A percentile compares a stretch with the other conserved stretches of the same genome.
Conservation (phyloP, 148 eudicot species). For the Polygonum aviculare region DNA sequence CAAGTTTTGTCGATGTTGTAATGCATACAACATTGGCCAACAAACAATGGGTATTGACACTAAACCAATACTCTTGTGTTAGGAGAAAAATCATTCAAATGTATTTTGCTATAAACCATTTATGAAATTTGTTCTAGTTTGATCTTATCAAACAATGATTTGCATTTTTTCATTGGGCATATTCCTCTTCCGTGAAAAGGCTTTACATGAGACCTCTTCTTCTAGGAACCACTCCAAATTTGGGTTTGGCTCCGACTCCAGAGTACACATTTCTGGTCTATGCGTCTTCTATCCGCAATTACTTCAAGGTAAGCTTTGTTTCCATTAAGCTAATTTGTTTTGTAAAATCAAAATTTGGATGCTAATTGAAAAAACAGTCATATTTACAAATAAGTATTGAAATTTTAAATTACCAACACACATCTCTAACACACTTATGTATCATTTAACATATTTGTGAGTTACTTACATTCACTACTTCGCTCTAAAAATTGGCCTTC, state of each 20-base stretch:
- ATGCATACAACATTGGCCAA: conserved; percentile 58
- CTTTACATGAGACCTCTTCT: conserved; percentile 88
- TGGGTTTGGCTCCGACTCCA: conserved; percentile 76
- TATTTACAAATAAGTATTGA: no score
- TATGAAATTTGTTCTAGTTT: no score
- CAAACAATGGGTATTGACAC: conserved; percentile 42
- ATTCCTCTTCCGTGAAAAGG: conserved; percentile 96
- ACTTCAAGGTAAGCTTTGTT: conserved; percentile 51
- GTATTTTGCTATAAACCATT: no score
- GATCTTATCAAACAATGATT: neutral
- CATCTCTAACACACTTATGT: no score
- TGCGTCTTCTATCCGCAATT: conserved; percentile 89
- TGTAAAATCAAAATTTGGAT: neutral
- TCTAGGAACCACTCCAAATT: conserved; percentile 68
- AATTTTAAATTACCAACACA: no score
- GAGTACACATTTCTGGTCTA: conserved; percentile 83
- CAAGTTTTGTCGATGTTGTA: conserved; percentile 58
- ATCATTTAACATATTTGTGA: no score
- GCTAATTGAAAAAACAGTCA: no score
- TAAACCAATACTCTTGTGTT: neutral
- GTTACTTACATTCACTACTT: no score
- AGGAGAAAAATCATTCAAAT: no score
- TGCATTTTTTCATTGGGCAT: conserved; percentile 21
- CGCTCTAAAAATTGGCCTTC: no score
- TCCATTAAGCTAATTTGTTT: neutral